Evolutionary conservation across 2,329 filamentous ascomycete species (phyloP).

Genomic region (Raffaelea ambrosiae): DNA sequence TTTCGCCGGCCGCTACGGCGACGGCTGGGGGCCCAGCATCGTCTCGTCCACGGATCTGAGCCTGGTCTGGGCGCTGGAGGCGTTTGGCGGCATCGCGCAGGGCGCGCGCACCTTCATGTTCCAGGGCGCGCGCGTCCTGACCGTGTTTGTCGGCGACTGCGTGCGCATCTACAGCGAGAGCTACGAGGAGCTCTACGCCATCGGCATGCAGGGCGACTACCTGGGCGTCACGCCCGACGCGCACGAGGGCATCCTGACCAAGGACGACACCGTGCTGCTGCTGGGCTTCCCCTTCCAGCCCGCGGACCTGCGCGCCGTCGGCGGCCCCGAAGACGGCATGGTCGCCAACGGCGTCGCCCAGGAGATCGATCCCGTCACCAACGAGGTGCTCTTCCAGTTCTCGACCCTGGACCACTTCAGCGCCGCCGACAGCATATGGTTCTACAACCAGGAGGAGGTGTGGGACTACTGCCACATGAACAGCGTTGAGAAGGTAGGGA

Average conservation of each 20-base stretch:
- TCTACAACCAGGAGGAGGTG: conserved; percentile 19
- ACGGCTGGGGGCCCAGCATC: conserved; percentile 4
- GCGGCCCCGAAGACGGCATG: conserved; percentile 7
- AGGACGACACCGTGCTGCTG: background rate
- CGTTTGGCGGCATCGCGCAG: conserved; percentile 1
- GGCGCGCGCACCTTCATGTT: background rate
- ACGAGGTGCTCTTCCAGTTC: conserved; percentile 41
- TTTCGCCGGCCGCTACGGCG: conserved; percentile 1
- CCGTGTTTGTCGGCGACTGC: background rate
- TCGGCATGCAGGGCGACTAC: background rate
- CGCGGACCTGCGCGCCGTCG: background rate
- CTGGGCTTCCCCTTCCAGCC: background rate
- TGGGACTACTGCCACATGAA: conserved; percentile 52
- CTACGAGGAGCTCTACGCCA: conserved; percentile 7
- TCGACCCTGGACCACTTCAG: conserved; percentile 22
- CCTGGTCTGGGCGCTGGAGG: conserved; percentile 17
- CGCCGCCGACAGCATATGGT: conserved; percentile 9
- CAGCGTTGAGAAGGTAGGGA: conserved; percentile 32
- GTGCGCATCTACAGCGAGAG: conserved; percentile 3
- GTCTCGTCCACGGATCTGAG: conserved; percentile 16
- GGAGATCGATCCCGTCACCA: conserved; percentile 40
- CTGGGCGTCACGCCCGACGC: background rate
- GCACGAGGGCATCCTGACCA: conserved; percentile 1
- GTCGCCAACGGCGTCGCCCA: conserved; percentile 24
- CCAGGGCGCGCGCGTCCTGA: background rate